These are phyloP conservation scores for Naganishia albida DNA, from an alignment of 1,284 basidiomycete species.

Conservation along the genomic window DNA sequence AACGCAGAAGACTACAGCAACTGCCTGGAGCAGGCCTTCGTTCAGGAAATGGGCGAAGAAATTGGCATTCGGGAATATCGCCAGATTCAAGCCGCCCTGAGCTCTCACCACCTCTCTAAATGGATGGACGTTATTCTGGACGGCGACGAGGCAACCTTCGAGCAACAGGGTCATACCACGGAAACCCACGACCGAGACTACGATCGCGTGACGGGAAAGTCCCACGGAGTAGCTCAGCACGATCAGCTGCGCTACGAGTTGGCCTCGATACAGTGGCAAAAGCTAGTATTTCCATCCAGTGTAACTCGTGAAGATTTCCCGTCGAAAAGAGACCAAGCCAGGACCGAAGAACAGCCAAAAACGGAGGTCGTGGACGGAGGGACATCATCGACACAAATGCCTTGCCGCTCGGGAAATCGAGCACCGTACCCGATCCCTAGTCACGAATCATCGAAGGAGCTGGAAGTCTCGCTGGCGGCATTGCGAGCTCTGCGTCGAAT, in stretches of 20 bases:
- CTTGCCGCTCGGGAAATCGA: too few species aligned
- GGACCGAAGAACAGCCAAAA: too few species aligned
- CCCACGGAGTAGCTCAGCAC: not conserved
- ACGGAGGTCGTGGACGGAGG: too few species aligned
- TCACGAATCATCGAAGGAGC: too few species aligned
- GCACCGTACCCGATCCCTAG: too few species aligned
- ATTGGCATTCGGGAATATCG: not conserved
- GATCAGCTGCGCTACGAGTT: conserved; percentile 1
- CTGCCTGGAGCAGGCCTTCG: not conserved
- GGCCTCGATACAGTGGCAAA: not conserved
- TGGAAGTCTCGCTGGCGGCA: not conserved
- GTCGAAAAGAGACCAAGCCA: too few species aligned
- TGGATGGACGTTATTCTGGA: not conserved
- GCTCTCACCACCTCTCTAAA: not conserved
- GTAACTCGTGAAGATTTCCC: not conserved
- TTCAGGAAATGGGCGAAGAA: not conserved
- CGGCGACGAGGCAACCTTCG: conserved; percentile 1
- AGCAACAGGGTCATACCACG: not conserved
- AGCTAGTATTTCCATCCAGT: conserved; percentile 37
- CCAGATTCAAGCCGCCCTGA: not conserved
- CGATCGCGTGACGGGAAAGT: not conserved
- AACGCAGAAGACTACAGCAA: not conserved
- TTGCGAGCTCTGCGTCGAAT: conserved; percentile 45
- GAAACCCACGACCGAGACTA: conserved; percentile 8
- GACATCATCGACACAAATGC: too few species aligned